Evolutionary conservation across 2,329 filamentous ascomycete genomes (phyloP).

Genomic region (Apiospora sp.): DNA sequence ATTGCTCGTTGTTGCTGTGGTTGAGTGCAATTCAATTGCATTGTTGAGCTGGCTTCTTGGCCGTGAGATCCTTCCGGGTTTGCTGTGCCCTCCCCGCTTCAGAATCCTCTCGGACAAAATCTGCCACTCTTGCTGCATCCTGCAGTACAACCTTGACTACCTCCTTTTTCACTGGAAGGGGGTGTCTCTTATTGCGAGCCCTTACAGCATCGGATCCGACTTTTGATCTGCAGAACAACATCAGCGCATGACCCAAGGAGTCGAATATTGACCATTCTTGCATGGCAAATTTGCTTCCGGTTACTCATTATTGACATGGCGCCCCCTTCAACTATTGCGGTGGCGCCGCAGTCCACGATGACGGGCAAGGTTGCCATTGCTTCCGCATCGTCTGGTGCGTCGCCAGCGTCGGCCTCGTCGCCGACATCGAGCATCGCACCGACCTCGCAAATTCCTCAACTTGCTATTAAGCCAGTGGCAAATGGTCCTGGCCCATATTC

Average conservation of each 20-base stretch:
- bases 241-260: neutral
- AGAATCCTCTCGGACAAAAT: neutral
- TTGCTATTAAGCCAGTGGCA: conserved; percentile 40
- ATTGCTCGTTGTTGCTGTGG: neutral
- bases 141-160: neutral
- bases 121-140: neutral
- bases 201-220: neutral
- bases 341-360: conserved; percentile 34
- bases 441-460: conserved; percentile 33
- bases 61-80: neutral
- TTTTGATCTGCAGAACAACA: neutral
- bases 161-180: neutral
- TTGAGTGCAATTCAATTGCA: conserved; percentile 7
- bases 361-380: conserved; percentile 40
- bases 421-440: conserved; percentile 28
- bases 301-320: conserved; percentile 30
- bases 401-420: conserved; percentile 39
- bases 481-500: conserved; percentile 43
- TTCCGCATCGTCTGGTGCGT: conserved; percentile 37
- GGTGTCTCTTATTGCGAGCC: neutral
- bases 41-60: neutral
- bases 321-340: conserved; percentile 34
- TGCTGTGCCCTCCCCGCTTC: conserved; percentile 3
- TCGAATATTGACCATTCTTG: neutral
- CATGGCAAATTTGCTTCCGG: neutral